Conservation (phyloP, 345 rosid species). For the Brassica carinata region DNA sequence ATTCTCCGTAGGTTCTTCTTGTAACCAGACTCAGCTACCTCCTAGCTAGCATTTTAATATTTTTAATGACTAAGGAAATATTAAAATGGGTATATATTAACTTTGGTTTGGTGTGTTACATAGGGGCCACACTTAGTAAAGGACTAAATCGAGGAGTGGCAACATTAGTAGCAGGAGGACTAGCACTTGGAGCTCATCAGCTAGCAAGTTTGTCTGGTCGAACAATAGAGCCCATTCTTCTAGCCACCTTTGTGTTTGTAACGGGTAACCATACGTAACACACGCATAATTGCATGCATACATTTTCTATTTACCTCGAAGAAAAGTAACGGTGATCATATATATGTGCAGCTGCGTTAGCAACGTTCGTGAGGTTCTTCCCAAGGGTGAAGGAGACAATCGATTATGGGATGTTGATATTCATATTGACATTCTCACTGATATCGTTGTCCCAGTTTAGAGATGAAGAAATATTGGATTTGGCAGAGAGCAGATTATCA, state of each 20-base stretch:
- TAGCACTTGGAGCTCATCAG: slow-evolving; percentile 70
- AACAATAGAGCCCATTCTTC: slow-evolving; percentile 57
- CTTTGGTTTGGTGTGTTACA: background rate
- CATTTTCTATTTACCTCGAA: background rate
- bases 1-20: slow-evolving; percentile 58
- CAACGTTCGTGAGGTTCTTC: slow-evolving; percentile 58
- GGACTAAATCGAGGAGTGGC: slow-evolving; percentile 75
- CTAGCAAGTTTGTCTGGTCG: slow-evolving; percentile 58
- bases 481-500: slow-evolving; percentile 65
- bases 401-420: slow-evolving; percentile 75
- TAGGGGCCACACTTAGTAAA: slow-evolving; percentile 65
- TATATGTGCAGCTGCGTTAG: slow-evolving; percentile 58
- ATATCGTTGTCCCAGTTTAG: slow-evolving; percentile 76
- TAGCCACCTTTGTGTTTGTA: slow-evolving; percentile 63
- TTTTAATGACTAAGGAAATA: background rate
- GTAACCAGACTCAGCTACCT: background rate
- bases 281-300: background rate
- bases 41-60: background rate
- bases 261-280: slow-evolving; percentile 41
- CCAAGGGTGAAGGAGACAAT: slow-evolving; percentile 60
- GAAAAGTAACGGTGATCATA: background rate
- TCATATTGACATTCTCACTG: slow-evolving; percentile 76
- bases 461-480: slow-evolving; percentile 45
- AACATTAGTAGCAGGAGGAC: slow-evolving; percentile 61
- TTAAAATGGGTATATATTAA: background rate